Evolutionary conservation across 495 filamentous ascomycete genomes (phyloP).

Genomic region (Filosporella fistucella): DNA sequence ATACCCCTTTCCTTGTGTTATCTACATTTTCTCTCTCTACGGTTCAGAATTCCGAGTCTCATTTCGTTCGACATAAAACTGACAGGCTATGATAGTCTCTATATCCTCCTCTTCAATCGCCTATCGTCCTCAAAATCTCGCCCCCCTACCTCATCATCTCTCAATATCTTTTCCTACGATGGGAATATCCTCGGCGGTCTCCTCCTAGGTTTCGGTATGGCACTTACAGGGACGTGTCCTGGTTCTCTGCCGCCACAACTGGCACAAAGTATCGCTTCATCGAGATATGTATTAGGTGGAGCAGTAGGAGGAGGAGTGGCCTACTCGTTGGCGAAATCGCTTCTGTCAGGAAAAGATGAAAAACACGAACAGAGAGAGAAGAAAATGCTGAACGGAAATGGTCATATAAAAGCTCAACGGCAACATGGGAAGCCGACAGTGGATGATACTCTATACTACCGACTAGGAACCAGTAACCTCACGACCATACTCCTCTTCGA

Average conservation of each 20-base stretch:
- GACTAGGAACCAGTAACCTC: slow-evolving; percentile 25
- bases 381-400: slow-evolving; percentile 7
- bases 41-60: too few species aligned
- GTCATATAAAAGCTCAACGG: too few species aligned
- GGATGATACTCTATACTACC: too few species aligned
- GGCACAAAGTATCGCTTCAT: slow-evolving; percentile 40
- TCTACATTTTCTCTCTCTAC: too few species aligned
- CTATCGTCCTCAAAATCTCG: slow-evolving; percentile 20
- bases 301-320: slow-evolving; percentile 38
- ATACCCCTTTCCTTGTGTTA: too few species aligned
- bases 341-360: not conserved
- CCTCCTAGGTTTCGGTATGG: slow-evolving; percentile 50
- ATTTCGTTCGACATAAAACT: too few species aligned
- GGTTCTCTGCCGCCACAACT: slow-evolving; percentile 52
- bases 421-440: too few species aligned
- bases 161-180: slow-evolving; percentile 40
- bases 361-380: not conserved
- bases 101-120: slow-evolving; percentile 29
- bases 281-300: slow-evolving; percentile 36
- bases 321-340: slow-evolving; percentile 11
- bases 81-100: slow-evolving; percentile 16
- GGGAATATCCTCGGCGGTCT: slow-evolving; percentile 53
- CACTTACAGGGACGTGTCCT: slow-evolving; percentile 48
- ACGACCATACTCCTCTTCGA: not conserved
- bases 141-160: slow-evolving; percentile 15